Percentiles rank a stretch among this genome's conserved stretches.
phyloP scores from a whole-genome alignment of 345 rosid genomes.

The Eucalyptus fibrosa region DNA sequence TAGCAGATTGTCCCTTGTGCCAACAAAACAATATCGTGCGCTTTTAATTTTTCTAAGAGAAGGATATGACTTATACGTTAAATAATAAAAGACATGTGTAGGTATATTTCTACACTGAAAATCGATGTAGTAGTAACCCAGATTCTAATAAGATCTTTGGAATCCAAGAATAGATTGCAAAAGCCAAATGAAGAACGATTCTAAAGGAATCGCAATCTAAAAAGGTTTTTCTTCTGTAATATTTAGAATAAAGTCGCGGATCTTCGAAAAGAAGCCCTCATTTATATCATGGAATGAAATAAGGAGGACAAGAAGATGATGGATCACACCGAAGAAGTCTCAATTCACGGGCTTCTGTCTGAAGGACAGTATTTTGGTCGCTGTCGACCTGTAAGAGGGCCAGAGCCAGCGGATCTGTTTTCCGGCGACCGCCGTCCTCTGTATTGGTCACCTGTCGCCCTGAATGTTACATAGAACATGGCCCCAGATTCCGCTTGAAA shows the following conservation, averaged over 20 bases:
- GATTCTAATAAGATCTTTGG: neutral
- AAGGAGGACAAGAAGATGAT: neutral
- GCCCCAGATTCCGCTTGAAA: neutral
- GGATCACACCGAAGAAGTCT: neutral
- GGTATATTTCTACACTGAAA: neutral
- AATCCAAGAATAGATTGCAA: neutral
- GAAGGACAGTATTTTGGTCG: neutral
- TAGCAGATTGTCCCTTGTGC: neutral
- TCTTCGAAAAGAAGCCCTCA: neutral
- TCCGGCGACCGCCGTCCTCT: neutral
- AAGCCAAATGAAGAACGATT: neutral
- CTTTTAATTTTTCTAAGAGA: neutral
- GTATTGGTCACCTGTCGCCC: neutral
- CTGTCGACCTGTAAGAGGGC: neutral
- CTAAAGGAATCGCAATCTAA: neutral
- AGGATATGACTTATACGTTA: neutral
- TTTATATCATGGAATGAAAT: neutral
- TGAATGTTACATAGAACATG: neutral
- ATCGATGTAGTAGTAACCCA: neutral
- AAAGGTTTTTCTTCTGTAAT: neutral
- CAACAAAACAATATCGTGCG: neutral
- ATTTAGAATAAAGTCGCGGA: neutral
- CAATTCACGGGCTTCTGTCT: neutral
- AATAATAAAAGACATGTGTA: neutral
- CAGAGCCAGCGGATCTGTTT: neutral